Evolutionary conservation across 345 rosid genomes (phyloP), one percentile per base, ranked within the genome.

Genomic region (Cochlearia excelsa): DNA sequence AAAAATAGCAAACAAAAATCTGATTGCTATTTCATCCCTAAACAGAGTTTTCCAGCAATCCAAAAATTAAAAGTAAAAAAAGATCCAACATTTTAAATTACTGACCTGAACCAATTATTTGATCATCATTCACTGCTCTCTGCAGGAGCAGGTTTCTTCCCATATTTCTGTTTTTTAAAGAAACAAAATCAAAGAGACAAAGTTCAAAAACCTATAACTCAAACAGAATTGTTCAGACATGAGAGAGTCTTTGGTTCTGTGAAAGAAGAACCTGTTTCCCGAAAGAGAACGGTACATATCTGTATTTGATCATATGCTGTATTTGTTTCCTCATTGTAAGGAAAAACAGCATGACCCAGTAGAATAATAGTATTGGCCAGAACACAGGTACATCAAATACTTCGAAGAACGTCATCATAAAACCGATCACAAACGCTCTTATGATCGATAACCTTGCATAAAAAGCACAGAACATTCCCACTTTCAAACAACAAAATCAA

Each of bases 361-460:
- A 93, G 86, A 88, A 88, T 6, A 88, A 85, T 10, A 93, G 97
- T 59, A 93, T 89, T 10, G 97, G 99, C 99, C 99, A 88, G 75
- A 93, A 93, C 2, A 93, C 97, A 64, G 99, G 97, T 29, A 88
- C 91, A 46, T 86, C 91, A 68, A 93, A 89, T 4, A 64, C 79
- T 0, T 71, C 70, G 71, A 86, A 88, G 80, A 93, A 93, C 45
- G 97, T 93, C 89, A 80, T 71, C 50, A 71, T 48, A 53, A 93
- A 86, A 6, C 89, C 95, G 16, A 93, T 78, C 69, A 78, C 71
- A 54, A 85, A 86, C 4, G 97, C 96, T 76, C 80, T 79, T 1
- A 81, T 73, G 34, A 86, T 74, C 39, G 93, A 83, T 77, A 78
- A 88, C 82, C 99, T 90, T 29, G 7, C 6, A 2, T 39, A 47